Evolutionary conservation across 306 rosid species (phyloP).

Genomic region (Dalbergia oliveri): DNA sequence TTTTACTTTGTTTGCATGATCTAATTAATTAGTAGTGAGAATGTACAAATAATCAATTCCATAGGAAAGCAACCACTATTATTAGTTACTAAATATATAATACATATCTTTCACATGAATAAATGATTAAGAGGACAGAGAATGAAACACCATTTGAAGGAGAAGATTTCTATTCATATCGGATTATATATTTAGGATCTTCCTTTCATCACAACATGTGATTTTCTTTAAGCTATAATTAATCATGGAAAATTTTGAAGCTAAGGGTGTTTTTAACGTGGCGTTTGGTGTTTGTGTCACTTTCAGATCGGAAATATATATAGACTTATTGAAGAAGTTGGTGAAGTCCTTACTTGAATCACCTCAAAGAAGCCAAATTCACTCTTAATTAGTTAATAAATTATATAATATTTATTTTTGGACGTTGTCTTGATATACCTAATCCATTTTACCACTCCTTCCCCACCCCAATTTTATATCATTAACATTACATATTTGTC

Average conservation of each 20-base stretch:
- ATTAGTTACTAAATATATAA: no score
- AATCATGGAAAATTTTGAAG: not conserved
- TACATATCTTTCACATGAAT: no score
- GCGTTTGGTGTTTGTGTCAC: slow-evolving; percentile 42
- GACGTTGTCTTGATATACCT: slow-evolving; percentile 54
- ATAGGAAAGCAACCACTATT: no score
- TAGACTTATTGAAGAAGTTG: slow-evolving; percentile 53
- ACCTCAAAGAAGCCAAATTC: slow-evolving; percentile 31
- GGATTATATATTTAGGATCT: not conserved
- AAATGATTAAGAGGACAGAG: no score
- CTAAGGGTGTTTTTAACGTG: not conserved
- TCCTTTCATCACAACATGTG: not conserved
- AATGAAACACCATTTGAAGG: no score
- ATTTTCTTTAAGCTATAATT: not conserved
- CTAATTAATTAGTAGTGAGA: no score
- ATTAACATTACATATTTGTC: slow-evolving; percentile 18
- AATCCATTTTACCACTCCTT: slow-evolving; percentile 52
- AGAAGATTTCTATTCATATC: no score
- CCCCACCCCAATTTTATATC: not conserved
- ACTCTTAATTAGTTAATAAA: not conserved
- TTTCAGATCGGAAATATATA: slow-evolving; percentile 56
- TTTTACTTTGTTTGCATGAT: no score
- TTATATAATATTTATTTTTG: not conserved
- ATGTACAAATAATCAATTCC: no score
- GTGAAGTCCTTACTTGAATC: slow-evolving; percentile 57